Base-by-base conservation (phyloP, 225 moss, liverwort and hornwort genomes). In the Thuidium tamariscinum region DNA sequence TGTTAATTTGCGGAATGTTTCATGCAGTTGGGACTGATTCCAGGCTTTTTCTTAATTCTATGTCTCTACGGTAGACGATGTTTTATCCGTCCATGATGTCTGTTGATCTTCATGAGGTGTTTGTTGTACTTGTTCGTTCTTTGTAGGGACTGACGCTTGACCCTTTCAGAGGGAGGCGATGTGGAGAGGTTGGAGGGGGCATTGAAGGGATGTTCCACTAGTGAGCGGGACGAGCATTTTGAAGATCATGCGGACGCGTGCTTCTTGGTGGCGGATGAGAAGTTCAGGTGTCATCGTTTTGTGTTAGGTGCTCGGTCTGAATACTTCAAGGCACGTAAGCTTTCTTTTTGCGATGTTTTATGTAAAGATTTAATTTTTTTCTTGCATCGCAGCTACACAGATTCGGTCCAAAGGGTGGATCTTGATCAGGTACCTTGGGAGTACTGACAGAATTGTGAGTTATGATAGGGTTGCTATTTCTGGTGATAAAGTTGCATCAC, bases 361-460 rank as follows among this genome's bases (percentile, higher is more conserved):
- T 72, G 22, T 70, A 4, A 69, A 8, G 41, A 9, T 65, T 80
- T 79, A 34, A 55, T 32, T 68, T 44, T 22, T 7, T 70, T 41
- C 5, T 55, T 83, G 56, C 59, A 56, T 72, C 84, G 88, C 94
- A 96, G 95, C 81, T 97, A 97, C 86, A 96, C 95, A 36, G 95
- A 95, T 92, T 90, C 89, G 39, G 91, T 97, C 72, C 89, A 89
- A 84, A 91, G 86, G 67, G 94, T 97, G 83, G 93, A 95, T 78
- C 94, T 95, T 84, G 92, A 92, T 83, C 89, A 97, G 89, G 97
- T 97, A 92, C 42, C 79, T 89, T 29, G 29, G 26, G 5, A 85
- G 55, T 26, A 67, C 74, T 44, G 34, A 52, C 16, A 69, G 57
- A 54, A 39, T 51, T 51, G 48, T 37, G 32, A 76, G 15, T 88